Evolutionary conservation across 2,329 filamentous ascomycete species (phyloP).

Genomic region (Calonectria multiphialidica): DNA sequence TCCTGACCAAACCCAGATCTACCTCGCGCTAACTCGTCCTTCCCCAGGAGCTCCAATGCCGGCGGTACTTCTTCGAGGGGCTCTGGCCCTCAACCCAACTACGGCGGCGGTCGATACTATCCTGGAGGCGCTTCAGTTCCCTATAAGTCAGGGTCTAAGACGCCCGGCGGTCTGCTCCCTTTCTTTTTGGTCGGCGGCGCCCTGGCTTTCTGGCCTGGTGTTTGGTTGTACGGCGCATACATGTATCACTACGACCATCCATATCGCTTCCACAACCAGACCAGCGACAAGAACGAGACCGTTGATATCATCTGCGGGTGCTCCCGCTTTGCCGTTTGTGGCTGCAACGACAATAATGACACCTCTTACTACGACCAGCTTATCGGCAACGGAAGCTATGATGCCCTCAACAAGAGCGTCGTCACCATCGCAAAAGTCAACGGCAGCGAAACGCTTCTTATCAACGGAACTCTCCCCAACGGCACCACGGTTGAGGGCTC

Average conservation of each 20-base stretch:
- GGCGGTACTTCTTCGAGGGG: constrained; percentile 69
- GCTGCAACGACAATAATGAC: constrained; percentile 77
- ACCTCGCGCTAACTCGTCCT: not conserved
- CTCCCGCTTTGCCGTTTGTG: constrained; percentile 65
- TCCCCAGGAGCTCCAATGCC: constrained; percentile 41
- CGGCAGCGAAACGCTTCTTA: constrained; percentile 72
- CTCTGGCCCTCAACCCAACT: constrained; percentile 67
- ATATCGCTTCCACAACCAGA: constrained; percentile 63
- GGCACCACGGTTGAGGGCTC: constrained; percentile 67
- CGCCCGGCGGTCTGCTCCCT: constrained; percentile 64
- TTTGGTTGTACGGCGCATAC: constrained; percentile 75
- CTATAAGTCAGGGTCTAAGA: constrained; percentile 68
- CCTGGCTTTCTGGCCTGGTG: constrained; percentile 71
- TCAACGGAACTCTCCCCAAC: constrained; percentile 84
- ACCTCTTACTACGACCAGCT: constrained; percentile 70
- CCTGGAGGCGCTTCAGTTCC: constrained; percentile 73
- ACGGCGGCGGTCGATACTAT: constrained; percentile 75
- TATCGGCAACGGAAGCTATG: constrained; percentile 74
- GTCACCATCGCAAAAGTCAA: constrained; percentile 72
- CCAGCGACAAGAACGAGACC: constrained; percentile 55
- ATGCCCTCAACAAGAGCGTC: constrained; percentile 69
- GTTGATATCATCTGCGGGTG: constrained; percentile 60
- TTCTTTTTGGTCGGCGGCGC: constrained; percentile 62
- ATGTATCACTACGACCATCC: constrained; percentile 63
- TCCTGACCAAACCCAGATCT: not conserved